Conservation (phyloP, 805 yeast species). For the Candida xyloterini region DNA sequence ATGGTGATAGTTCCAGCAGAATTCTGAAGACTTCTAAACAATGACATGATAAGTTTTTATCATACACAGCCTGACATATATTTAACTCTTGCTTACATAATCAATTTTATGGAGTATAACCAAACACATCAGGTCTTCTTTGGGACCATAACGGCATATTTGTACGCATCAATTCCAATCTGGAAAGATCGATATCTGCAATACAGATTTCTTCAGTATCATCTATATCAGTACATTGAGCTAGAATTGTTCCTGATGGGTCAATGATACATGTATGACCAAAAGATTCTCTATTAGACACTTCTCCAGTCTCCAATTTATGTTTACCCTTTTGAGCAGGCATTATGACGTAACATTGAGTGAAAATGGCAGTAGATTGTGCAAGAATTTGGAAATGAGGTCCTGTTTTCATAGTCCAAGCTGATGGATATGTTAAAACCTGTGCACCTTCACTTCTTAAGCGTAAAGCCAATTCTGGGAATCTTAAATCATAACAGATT, state of each 20-base stretch:
- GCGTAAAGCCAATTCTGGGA: conserved; percentile 74
- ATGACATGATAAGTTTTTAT: conserved; percentile 36
- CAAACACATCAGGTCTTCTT: conserved; percentile 60
- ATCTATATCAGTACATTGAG: conserved; percentile 48
- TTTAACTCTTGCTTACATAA: conserved; percentile 3
- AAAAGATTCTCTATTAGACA: conserved; percentile 62
- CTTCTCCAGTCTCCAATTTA: conserved; percentile 44
- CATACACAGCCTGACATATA: not conserved
- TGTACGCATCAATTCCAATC: conserved; percentile 48
- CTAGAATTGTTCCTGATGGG: conserved; percentile 84
- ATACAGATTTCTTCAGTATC: conserved; percentile 42
- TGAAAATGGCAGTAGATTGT: conserved; percentile 80
- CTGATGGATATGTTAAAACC: conserved; percentile 80
- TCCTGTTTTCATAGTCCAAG: conserved; percentile 91
- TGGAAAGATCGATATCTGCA: conserved; percentile 64
- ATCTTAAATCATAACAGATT: conserved; percentile 84
- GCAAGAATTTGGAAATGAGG: conserved; percentile 88
- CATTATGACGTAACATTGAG: conserved; percentile 83
- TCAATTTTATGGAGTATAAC: conserved; percentile 26
- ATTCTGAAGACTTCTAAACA: conserved; percentile 44
- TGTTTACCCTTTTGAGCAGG: conserved; percentile 88
- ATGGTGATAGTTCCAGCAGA: conserved; percentile 46
- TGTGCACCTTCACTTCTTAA: conserved; percentile 71
- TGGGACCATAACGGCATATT: conserved; percentile 81
- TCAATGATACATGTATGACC: conserved; percentile 87